Percentiles rank a stretch among this genome's conserved stretches.
Conservation (phyloP, 2,329 filamentous ascomycete genomes). For the Penicillium sp. region DNA sequence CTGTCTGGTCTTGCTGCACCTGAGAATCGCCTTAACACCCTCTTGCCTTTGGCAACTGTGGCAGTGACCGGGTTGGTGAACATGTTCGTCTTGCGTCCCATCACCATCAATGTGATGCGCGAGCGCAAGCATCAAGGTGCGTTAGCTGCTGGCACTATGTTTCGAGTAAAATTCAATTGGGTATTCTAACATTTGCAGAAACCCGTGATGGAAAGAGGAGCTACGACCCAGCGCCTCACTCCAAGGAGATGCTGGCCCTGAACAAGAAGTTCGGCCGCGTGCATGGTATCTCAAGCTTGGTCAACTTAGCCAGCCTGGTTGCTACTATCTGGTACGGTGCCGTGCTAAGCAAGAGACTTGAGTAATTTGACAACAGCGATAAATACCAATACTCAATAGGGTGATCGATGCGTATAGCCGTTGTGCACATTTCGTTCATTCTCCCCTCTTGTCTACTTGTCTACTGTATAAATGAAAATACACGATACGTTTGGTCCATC, state of each 20-base stretch:
- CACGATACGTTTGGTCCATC: neutral
- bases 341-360: slow-evolving; percentile 64
- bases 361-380: slow-evolving; percentile 10
- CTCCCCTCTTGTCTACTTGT: neutral
- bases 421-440: neutral
- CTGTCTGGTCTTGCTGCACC: slow-evolving; percentile 47
- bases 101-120: slow-evolving; percentile 71
- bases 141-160: slow-evolving; percentile 22
- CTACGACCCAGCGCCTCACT: slow-evolving; percentile 76
- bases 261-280: slow-evolving; percentile 77
- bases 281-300: slow-evolving; percentile 76
- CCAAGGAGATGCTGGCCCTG: slow-evolving; percentile 75
- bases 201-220: slow-evolving; percentile 86
- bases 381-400: neutral
- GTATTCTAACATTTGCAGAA: slow-evolving; percentile 52
- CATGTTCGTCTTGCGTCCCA: slow-evolving; percentile 68
- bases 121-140: slow-evolving; percentile 76
- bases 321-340: slow-evolving; percentile 76
- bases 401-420: neutral
- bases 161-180: neutral
- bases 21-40: slow-evolving; percentile 62
- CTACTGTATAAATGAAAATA: neutral
- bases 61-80: slow-evolving; percentile 72
- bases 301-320: slow-evolving; percentile 72
- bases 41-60: slow-evolving; percentile 68